phyloP scores from a whole-genome alignment of 768 basidiomycete species.

The Saitozyma sp. region DNA sequence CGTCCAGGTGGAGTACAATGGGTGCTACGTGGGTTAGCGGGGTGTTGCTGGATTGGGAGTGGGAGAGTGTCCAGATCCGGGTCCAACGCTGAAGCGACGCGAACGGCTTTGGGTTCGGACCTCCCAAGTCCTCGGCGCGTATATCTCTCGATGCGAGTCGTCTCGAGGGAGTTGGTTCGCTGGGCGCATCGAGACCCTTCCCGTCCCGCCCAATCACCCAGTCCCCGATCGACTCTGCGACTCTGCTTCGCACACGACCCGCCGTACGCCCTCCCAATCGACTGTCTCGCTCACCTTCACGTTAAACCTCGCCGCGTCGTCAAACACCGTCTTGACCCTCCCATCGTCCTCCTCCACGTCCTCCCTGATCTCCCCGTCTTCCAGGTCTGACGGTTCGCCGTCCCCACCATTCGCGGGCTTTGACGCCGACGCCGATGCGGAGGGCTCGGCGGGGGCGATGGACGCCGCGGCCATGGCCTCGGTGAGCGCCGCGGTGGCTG shows the following conservation, averaged over 20 bases:
- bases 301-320: slow-evolving; percentile 87
- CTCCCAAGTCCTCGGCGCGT: no score
- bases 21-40: slow-evolving; percentile 63
- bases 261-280: neutral
- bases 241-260: no score
- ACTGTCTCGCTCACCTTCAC: slow-evolving; percentile 71
- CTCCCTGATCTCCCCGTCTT: slow-evolving; percentile 77
- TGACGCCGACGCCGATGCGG: slow-evolving; percentile 5
- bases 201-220: no score
- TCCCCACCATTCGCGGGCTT: neutral
- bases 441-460: slow-evolving; percentile 20
- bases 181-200: no score
- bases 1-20: slow-evolving; percentile 91
- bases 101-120: no score
- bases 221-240: no score
- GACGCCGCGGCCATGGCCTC: slow-evolving; percentile 34
- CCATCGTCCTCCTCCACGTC: slow-evolving; percentile 43
- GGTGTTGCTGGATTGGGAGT: no score
- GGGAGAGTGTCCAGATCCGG: no score
- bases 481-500: slow-evolving; percentile 27
- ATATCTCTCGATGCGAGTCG: no score
- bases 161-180: no score
- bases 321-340: slow-evolving; percentile 87
- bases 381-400: slow-evolving; percentile 48
- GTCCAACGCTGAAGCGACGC: no score